Base-by-base conservation (phyloP, 495 filamentous ascomycete genomes). In the Hypoxylon subgilvum region DNA sequence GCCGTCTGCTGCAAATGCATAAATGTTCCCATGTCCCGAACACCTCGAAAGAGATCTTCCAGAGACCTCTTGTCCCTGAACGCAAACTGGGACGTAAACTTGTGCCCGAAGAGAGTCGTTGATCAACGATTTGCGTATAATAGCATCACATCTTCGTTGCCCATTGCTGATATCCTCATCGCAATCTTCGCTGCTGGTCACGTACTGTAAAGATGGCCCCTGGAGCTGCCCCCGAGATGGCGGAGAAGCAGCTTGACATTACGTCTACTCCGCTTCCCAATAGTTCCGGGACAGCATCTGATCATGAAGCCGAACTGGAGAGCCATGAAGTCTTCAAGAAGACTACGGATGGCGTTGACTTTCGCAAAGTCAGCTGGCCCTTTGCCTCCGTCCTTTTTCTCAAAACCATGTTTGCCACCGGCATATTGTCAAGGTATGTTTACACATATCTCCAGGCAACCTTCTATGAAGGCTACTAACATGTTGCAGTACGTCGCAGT, bases 321-420 rank as follows among this genome's bases (percentile, higher is more conserved):
- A 60, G 68, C 9, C 56, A 72, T 52, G 81, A 84, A 59, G 75
- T 84, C 35, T 84, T 84, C 72, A 78, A 79, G 60, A 75, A 67
- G 57, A 75, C 69, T 1, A 72, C 76, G 16, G 75, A 75, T 36
- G 73, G 74, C 8, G 80, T 83, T 17, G 69, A 84, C 49, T 84
- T 84, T 62, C 74, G 82, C n/a, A 81, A 77, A 6, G 81, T 84
- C 21, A 74, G 75, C 68, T 86, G 83, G 81, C 68, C 74, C n/a
- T 72, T 74, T 8, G 79, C 81, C 2, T 67, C 79, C n/a, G 72
- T 83, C 2, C 84, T 86, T 55, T 84, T 85, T 48, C 60, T 83
- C 17, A 85, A 84, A 62, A 46, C 77, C 61, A 75, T 78, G 47
- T 82, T 84, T 40, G 79, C 79, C 16, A 82, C 78, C 7, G 71